Conservation (phyloP, 129 eudicot species). For the Tagetes erecta region DNA sequence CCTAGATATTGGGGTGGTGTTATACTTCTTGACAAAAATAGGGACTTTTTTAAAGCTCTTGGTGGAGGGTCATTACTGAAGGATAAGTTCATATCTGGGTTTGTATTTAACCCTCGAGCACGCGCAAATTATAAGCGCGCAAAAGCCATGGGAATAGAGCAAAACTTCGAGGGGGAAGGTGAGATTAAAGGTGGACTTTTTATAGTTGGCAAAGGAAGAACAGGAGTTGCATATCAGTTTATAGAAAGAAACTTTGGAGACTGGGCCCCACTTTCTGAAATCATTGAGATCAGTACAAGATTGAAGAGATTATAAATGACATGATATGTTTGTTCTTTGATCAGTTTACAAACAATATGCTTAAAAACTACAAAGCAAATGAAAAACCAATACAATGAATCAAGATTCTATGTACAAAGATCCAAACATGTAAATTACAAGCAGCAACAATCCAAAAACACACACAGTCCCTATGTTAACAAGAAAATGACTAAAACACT, state of each 20-base stretch:
- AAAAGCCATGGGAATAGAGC: slow-evolving; percentile 60
- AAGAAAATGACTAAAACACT: neutral
- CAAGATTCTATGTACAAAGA: slow-evolving; percentile 28
- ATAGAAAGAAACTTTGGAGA: slow-evolving; percentile 83
- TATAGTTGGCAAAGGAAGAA: slow-evolving; percentile 69
- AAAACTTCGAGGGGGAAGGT: slow-evolving; percentile 78
- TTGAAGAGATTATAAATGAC: neutral
- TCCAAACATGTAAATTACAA: slow-evolving; percentile 31
- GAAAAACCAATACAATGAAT: slow-evolving; percentile 8
- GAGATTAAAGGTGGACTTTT: slow-evolving; percentile 84
- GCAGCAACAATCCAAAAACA: slow-evolving; percentile 36
- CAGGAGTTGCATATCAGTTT: slow-evolving; percentile 82
- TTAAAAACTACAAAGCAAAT: neutral
- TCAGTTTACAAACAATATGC: neutral
- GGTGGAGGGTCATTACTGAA: slow-evolving; percentile 75
- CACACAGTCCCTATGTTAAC: slow-evolving; percentile 19
- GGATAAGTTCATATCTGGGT: slow-evolving; percentile 80
- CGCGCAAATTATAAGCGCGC: slow-evolving; percentile 75
- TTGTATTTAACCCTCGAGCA: slow-evolving; percentile 73
- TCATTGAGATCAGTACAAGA: slow-evolving; percentile 57
- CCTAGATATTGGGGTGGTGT: slow-evolving; percentile 86
- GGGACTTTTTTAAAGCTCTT: slow-evolving; percentile 69
- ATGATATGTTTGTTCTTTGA: neutral
- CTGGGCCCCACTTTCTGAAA: slow-evolving; percentile 87
- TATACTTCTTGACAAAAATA: slow-evolving; percentile 60